Evolutionary conservation across 192 early-diverging fungal species (phyloP).

Genomic region (Entomortierella beljakovae): DNA sequence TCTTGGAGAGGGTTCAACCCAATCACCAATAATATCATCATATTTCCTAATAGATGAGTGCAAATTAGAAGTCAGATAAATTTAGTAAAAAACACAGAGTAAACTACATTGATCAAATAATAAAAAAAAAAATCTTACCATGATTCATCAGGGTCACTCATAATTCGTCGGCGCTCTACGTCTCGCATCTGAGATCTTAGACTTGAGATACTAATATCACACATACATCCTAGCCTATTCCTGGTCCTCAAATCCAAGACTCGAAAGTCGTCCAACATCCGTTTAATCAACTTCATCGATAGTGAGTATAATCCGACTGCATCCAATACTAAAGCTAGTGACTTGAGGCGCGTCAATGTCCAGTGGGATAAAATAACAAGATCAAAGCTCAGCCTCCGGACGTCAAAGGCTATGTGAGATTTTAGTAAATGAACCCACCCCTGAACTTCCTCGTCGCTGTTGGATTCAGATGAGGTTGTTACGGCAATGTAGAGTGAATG

Average conservation of each 20-base stretch:
- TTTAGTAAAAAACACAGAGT: not conserved
- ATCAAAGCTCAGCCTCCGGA: conserved; percentile 20
- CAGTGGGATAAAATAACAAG: conserved; percentile 19
- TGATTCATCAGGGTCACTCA: not conserved
- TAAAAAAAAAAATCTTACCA: conserved; percentile 16
- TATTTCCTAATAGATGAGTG: conserved; percentile 13
- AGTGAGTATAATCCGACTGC: conserved; percentile 25
- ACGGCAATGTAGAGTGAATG: conserved; percentile 34
- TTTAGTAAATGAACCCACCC: conserved; percentile 16
- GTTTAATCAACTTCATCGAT: conserved; percentile 24
- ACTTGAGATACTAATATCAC: conserved; percentile 7
- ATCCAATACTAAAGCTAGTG: conserved; percentile 31
- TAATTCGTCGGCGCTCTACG: not conserved
- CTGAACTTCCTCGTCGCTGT: not conserved
- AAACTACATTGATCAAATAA: not conserved
- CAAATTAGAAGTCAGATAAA: not conserved
- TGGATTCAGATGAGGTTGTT: not conserved
- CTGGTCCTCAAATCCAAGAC: not conserved
- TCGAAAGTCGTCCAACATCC: conserved; percentile 19
- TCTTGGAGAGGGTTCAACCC: conserved; percentile 20
- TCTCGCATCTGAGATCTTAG: conserved; percentile 14
- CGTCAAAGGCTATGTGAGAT: not conserved
- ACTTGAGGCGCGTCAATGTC: conserved; percentile 22
- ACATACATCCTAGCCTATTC: conserved; percentile 1
- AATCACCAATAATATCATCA: conserved; percentile 32